Conservation (phyloP, 169 alveolate species). For the Eimeria acervulina region DNA sequence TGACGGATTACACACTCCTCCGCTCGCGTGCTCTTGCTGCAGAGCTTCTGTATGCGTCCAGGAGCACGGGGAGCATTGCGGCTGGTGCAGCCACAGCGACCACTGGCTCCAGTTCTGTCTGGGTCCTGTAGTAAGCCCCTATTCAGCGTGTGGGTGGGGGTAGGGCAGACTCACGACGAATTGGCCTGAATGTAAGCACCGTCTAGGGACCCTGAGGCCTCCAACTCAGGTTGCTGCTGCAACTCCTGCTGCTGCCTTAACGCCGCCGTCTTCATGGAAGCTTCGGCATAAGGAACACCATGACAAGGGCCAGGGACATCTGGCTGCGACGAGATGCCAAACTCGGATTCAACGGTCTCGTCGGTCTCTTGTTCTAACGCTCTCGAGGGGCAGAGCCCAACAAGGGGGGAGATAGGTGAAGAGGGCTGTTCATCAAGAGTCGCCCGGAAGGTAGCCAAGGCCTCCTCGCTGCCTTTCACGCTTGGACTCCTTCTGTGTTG, state of each 20-base stretch:
- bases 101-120: neutral
- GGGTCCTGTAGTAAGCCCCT: neutral
- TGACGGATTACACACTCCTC: neutral
- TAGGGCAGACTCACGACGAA: neutral
- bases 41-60: neutral
- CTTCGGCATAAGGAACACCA: neutral
- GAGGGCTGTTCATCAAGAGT: neutral
- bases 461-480: neutral
- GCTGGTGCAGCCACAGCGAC: neutral
- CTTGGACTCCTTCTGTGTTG: neutral
- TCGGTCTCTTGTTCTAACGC: neutral
- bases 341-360: neutral
- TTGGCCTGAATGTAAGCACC: neutral
- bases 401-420: neutral
- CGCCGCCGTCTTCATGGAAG: neutral
- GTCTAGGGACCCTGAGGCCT: neutral
- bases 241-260: neutral
- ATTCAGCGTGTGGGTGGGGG: neutral
- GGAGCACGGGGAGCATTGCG: neutral
- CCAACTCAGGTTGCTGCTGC: neutral
- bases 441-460: neutral
- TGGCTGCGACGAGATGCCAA: conserved; percentile 34
- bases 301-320: conserved; percentile 19
- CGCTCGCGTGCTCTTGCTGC: neutral
- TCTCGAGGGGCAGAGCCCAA: neutral